Evolutionary conservation across 2,329 filamentous ascomycete genomes (phyloP).

Genomic region (Aspergillus bombycis): DNA sequence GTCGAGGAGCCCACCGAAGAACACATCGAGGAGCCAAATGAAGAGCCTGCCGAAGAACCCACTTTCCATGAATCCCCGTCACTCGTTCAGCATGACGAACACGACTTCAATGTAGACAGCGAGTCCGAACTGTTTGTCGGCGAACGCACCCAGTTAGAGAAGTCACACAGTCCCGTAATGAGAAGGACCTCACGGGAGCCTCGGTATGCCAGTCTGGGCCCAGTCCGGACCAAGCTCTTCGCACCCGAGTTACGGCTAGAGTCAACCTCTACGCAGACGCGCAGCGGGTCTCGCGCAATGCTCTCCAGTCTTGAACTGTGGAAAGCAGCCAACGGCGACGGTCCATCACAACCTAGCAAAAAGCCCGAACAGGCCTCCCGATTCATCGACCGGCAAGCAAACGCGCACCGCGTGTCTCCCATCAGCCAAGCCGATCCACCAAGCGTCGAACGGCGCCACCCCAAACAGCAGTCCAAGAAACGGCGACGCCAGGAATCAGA

Average conservation of each 20-base stretch:
- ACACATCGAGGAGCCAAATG: neutral
- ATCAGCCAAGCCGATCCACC: slow-evolving; percentile 30
- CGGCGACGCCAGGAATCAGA: slow-evolving; percentile 19
- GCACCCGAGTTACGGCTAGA: neutral
- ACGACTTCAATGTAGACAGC: slow-evolving; percentile 13
- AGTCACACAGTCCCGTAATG: slow-evolving; percentile 22
- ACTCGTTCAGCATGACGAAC: slow-evolving; percentile 16
- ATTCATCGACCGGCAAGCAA: slow-evolving; percentile 42
- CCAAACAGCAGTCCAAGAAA: slow-evolving; percentile 18
- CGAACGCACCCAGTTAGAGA: slow-evolving; percentile 19
- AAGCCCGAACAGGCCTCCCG: slow-evolving; percentile 5
- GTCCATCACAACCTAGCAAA: neutral
- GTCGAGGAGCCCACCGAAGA: neutral
- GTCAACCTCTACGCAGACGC: neutral
- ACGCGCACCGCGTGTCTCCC: slow-evolving; percentile 39
- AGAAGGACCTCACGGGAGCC: neutral
- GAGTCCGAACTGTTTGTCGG: slow-evolving; percentile 19
- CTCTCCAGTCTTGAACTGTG: slow-evolving; percentile 11
- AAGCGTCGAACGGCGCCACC: slow-evolving; percentile 21
- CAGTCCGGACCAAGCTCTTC: neutral
- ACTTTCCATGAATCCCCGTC: slow-evolving; percentile 16
- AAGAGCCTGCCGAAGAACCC: slow-evolving; percentile 11
- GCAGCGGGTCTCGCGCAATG: neutral
- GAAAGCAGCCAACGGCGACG: slow-evolving; percentile 7
- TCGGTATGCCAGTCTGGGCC: neutral